Percentiles rank a stretch among this genome's conserved stretches.
phyloP scores from a whole-genome alignment of 768 basidiomycete species.

The Hericium rajendrae region DNA sequence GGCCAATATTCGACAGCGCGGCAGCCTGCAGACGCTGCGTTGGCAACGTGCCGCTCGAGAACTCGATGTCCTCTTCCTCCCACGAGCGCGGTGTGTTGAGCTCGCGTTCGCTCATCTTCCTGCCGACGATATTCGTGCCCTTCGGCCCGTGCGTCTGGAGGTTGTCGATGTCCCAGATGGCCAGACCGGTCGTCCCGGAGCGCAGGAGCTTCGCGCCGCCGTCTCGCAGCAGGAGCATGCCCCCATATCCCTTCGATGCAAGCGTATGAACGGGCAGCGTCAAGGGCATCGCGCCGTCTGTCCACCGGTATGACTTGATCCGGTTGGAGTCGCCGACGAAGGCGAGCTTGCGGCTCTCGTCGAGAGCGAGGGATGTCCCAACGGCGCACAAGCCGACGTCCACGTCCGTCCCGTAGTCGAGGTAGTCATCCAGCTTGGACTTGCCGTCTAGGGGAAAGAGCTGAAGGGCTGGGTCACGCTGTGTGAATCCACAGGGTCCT shows the following conservation, averaged over 20 bases:
- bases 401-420: neutral
- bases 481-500: neutral
- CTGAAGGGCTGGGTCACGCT: neutral
- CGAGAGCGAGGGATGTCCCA: constrained; percentile 11
- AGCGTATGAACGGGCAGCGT: constrained; percentile 25
- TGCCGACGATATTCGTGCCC: constrained; percentile 15
- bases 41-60: constrained; percentile 18
- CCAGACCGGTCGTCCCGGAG: constrained; percentile 25
- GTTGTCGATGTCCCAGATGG: constrained; percentile 28
- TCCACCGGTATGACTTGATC: constrained; percentile 31
- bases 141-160: constrained; percentile 23
- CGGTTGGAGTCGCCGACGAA: constrained; percentile 26
- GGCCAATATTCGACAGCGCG: neutral
- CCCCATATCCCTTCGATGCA: constrained; percentile 13
- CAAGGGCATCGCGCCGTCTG: neutral
- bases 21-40: constrained; percentile 3
- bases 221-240: constrained; percentile 24
- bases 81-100: constrained; percentile 17
- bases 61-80: constrained; percentile 20
- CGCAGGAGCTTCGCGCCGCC: constrained; percentile 20
- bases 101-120: constrained; percentile 1
- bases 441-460: neutral
- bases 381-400: neutral
- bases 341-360: constrained; percentile 27
- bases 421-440: neutral